Evolutionary conservation across 768 basidiomycete genomes (phyloP).

Genomic region (Leccinellum luteum): DNA sequence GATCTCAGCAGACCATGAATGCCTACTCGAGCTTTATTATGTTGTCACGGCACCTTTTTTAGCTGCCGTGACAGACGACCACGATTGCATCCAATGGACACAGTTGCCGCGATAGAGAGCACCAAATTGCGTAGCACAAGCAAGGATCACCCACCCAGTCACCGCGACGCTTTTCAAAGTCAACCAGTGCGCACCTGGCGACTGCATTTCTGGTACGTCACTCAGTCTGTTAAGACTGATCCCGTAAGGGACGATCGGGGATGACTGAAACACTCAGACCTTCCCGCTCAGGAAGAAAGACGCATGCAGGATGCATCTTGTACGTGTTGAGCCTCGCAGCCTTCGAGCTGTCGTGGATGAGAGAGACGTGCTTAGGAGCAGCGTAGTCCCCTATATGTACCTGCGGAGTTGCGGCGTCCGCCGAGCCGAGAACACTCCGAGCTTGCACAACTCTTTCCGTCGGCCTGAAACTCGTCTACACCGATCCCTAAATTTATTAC

Average conservation of each 20-base stretch:
- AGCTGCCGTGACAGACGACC: background rate
- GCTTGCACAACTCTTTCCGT: no score
- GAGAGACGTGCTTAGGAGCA: background rate
- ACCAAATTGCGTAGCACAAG: background rate
- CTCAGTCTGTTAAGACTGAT: constrained; percentile 24
- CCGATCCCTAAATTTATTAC: no score
- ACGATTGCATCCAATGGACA: constrained; percentile 13
- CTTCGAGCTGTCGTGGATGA: constrained; percentile 25
- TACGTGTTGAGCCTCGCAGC: constrained; percentile 30
- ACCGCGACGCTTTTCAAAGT: constrained; percentile 29
- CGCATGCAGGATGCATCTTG: constrained; percentile 11
- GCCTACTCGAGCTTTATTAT: background rate
- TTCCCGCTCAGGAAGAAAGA: constrained; percentile 33
- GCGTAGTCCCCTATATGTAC: background rate
- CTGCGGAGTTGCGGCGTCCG: background rate
- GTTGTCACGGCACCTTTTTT: background rate
- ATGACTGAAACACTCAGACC: constrained; percentile 32
- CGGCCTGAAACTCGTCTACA: no score
- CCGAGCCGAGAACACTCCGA: no score
- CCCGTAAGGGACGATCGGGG: constrained; percentile 30
- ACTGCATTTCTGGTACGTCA: constrained; percentile 31
- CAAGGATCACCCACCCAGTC: constrained; percentile 20
- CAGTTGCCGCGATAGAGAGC: constrained; percentile 22
- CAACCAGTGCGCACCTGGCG: constrained; percentile 8
- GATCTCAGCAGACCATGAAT: background rate